Conservation (phyloP, 73 alveolate genomes). For the Stentor roeselii region DNA sequence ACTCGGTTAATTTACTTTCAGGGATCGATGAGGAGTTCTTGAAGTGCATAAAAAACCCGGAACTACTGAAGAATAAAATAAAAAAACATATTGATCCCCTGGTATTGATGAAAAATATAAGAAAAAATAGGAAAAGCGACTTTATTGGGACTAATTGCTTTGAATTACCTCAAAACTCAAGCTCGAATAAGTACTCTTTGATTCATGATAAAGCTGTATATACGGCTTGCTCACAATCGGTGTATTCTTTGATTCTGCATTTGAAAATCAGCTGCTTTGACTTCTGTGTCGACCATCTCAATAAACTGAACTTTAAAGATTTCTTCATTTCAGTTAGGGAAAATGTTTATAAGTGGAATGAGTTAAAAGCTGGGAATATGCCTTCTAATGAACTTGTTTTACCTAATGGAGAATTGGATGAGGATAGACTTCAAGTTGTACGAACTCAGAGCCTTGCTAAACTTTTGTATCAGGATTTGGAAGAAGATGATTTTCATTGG, state of each 20-base stretch:
- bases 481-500: background rate
- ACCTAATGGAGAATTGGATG: background rate
- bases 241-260: no score
- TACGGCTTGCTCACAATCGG: background rate
- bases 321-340: background rate
- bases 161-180: background rate
- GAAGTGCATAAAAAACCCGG: background rate
- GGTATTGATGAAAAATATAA: no score
- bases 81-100: background rate
- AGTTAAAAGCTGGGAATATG: background rate
- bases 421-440: background rate
- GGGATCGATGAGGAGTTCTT: background rate
- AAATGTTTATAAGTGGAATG: background rate
- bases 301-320: background rate
- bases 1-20: background rate
- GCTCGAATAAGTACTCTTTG: background rate
- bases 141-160: background rate
- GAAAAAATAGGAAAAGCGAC: background rate
- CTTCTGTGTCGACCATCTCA: background rate
- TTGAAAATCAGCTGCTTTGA: no score
- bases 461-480: background rate
- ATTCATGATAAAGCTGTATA: background rate
- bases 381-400: background rate
- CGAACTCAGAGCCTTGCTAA: background rate
- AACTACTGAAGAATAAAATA: no score